Evolutionary conservation across 495 filamentous ascomycete genomes (phyloP).

Genomic region (Tetracladium setigerum): DNA sequence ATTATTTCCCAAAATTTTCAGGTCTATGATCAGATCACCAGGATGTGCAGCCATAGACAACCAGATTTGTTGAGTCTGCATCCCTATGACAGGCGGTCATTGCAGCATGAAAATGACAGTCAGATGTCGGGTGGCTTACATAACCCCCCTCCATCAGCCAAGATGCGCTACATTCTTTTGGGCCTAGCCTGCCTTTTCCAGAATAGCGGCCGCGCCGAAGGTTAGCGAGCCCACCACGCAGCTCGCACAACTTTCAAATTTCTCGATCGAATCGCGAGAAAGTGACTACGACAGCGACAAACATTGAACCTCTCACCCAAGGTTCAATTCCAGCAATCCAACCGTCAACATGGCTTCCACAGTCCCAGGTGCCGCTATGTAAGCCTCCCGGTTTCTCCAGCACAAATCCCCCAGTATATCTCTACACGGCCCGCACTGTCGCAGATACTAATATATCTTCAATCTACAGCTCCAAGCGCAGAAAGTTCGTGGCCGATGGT

Average conservation of each 20-base stretch:
- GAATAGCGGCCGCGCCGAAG: too few species aligned
- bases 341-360: constrained; percentile 52
- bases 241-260: not conserved
- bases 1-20: too few species aligned
- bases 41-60: too few species aligned
- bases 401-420: not conserved
- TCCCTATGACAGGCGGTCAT: too few species aligned
- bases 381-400: constrained; percentile 10
- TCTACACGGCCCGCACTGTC: not conserved
- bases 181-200: too few species aligned
- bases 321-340: constrained; percentile 19
- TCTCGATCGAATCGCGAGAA: constrained; percentile 3
- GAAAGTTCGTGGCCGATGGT: constrained; percentile 99
- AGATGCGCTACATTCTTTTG: too few species aligned
- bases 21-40: too few species aligned
- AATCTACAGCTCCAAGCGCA: constrained; percentile 75
- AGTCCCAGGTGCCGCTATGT: constrained; percentile 57
- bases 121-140: too few species aligned
- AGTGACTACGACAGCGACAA: constrained; percentile 14
- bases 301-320: constrained; percentile 20
- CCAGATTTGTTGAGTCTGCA: too few species aligned
- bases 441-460: constrained; percentile 7
- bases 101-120: too few species aligned
- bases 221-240: constrained; percentile 4
- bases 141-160: too few species aligned